Evolutionary conservation across 2,329 filamentous ascomycete species (phyloP), one percentile per base, ranked within the genome.

Genomic region (Fusarium marasasianum): DNA sequence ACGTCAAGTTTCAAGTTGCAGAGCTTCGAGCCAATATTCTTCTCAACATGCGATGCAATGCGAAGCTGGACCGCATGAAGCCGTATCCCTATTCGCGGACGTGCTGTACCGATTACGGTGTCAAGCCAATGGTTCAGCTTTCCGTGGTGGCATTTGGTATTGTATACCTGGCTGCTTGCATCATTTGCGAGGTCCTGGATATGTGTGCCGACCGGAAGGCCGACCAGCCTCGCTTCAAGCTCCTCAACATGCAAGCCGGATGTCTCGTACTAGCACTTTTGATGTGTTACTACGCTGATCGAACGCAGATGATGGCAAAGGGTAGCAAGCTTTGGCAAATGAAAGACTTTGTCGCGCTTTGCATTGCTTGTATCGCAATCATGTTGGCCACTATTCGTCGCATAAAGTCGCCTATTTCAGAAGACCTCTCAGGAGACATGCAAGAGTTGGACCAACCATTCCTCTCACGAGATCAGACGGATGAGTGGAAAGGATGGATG

Each of bases 401-500:
- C 38, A 57, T 40, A 8, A 50, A 53, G 6, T 8, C 41, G 8
- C 10, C 7, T 4, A 5, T 4, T 1, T 18, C 20, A 7, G 9
- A 15, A 1, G 14, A 48, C 2, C 35, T 40, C 2, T 29, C 54
- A 8, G 11, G 18, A 3, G 35, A 54, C 9, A 18, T 12, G 0
- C 10, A 17, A 18, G 6, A 33, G 14, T 14, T 15, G 3, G n/a
- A 33, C 6, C 38, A 54, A 11, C 10, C 18, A 4, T 62, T 68
- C 13, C 35, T 66, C 31, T 43, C 76, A 33, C 31, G 41, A 2
- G 37, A 26, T 29, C 88, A 91, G 72, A 89, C 87, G 0, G 86
- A 91, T 66, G 91, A 92, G 78, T 91, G 90, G 86, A 92, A 91
- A 81, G 91, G 91, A 8, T 87, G 89, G 84, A 89, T 92, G 87